Percentiles rank a stretch among this genome's conserved stretches.
Conservation (phyloP, 2,329 filamentous ascomycete genomes). For the Aspergillus carbonarius region DNA sequence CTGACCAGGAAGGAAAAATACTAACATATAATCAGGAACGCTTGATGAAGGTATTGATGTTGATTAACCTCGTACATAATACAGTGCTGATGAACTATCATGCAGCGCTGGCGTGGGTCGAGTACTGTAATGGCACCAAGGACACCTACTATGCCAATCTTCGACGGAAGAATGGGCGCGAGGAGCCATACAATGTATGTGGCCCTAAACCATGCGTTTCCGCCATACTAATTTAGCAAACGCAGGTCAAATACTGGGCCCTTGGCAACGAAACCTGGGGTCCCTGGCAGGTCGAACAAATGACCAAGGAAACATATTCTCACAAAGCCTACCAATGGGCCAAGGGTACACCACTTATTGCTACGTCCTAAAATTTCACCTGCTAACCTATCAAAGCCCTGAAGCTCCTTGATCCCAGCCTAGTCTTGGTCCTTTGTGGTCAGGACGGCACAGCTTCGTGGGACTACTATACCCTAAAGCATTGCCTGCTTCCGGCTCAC, state of each 20-base stretch:
- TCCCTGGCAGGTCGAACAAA: constrained; percentile 60
- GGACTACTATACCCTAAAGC: constrained; percentile 71
- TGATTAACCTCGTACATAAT: not conserved
- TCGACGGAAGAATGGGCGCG: constrained; percentile 70
- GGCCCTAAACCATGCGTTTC: not conserved
- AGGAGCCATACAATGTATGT: constrained; percentile 69
- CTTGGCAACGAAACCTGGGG: constrained; percentile 72
- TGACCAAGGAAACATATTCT: constrained; percentile 60
- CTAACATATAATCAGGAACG: constrained; percentile 30
- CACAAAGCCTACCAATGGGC: constrained; percentile 61
- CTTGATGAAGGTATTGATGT: constrained; percentile 49
- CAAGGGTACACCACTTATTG: constrained; percentile 43
- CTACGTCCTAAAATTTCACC: not conserved
- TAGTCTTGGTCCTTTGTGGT: constrained; percentile 72
- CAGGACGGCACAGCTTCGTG: constrained; percentile 67
- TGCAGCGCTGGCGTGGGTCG: constrained; percentile 70
- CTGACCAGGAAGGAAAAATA: constrained; percentile 10
- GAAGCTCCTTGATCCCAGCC: constrained; percentile 58
- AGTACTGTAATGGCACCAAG: constrained; percentile 79
- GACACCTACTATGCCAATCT: constrained; percentile 82
- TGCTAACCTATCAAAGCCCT: constrained; percentile 29
- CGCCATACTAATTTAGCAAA: constrained; percentile 7
- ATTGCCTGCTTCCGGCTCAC: constrained; percentile 58
- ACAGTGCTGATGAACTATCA: not conserved
- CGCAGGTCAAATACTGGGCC: constrained; percentile 74